Base-by-base conservation (phyloP, 2,329 filamentous ascomycete species). In the Pyrenophora seminiperda region DNA sequence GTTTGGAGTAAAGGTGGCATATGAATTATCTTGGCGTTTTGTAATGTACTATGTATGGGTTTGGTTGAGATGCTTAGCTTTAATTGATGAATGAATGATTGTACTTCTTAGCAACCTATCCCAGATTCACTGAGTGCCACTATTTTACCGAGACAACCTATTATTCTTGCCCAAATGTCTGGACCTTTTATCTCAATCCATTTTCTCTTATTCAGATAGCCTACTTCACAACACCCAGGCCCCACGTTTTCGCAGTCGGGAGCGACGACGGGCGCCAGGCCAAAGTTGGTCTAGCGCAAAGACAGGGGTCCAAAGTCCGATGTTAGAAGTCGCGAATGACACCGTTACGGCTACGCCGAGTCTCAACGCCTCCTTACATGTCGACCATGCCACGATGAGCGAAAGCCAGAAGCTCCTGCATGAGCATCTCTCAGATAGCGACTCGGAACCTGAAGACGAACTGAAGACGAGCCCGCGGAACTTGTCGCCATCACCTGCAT, bases 331-430 rank as follows among this genome's bases (percentile, higher is more conserved):
- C 44, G 33, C 24, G 39, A 36, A 30, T 39, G 52, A 47, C 44
- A 44, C 17, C 29, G 41, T 40, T 13, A 52, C 44, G 29, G 37
- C 17, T 20, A 39, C 37, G n/a, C 37, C 19, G 3, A 37, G 41
- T 19, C 24, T 36, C 30, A 15, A 38, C 24, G 22, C 19, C 46
- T 29, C 33, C 40, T 13, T 40, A 32, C 19, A 41, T 42, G 19
- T 54, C 50, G 58, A 70, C 68, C 57, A 71, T 72, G 70, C 59
- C 63, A 71, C 60, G 58, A 72, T 72, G 70, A 71, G 66, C 67
- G 70, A 72, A 64, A 71, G 65, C 41, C 67, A 70, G 53, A 62
- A 71, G 67, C 70, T 72, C 63, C 65, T 72, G 54, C 63, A 71
- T 50, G 70, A 62, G 66, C 68, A 68, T 45, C 55, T 54, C 32